Base-by-base conservation (phyloP, 2,329 filamentous ascomycete species). In the Bertia moriformis region DNA sequence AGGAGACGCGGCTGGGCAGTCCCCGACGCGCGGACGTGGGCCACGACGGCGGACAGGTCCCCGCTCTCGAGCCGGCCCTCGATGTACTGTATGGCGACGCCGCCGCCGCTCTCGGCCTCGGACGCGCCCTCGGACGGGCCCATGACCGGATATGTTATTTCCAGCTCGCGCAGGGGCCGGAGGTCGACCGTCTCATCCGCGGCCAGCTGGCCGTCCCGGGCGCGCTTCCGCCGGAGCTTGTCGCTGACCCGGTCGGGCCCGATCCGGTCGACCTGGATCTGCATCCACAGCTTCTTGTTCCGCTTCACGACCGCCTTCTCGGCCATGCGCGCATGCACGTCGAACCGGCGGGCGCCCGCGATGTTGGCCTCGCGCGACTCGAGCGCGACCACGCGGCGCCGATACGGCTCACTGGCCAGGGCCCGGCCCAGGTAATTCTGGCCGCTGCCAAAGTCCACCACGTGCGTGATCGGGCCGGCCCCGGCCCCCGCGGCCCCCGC, bases 371-470 rank as follows among this genome's bases (percentile, higher is more conserved):
- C 78, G 45, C 79, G 78, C 42, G 86, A 83, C 59, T 98, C 91
- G 22, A 98, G 86, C 1, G 89, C 91, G 40, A 96, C 77, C 33
- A 96, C 82, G 46, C 87, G 76, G 49, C 79, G 78, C 51, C 88
- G 84, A 60, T 93, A 94, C 1, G 88, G 87, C 40, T 78, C 69
- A 44, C 81, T 86, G 13, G 89, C 89, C 42, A 98, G 66, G 1
- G 85, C 83, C 36, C 91, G 73, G 1, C 91, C 89, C 3, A 98
- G 75, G 52, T 98, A 98, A 53, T 95, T 96, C 56, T 96, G 89
- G 0, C 91, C 91, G 39, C 87, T 94, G 19, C 91, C 91, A 57
- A 96, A 94, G 59, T 98, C 91, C 38, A 96, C 80, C 42, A 94
- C 77, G 60, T 96, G 88, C 0, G 86, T 84, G 43, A 95, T 78